Conservation (phyloP, 495 filamentous ascomycete genomes). For the Thozetella sp. region DNA sequence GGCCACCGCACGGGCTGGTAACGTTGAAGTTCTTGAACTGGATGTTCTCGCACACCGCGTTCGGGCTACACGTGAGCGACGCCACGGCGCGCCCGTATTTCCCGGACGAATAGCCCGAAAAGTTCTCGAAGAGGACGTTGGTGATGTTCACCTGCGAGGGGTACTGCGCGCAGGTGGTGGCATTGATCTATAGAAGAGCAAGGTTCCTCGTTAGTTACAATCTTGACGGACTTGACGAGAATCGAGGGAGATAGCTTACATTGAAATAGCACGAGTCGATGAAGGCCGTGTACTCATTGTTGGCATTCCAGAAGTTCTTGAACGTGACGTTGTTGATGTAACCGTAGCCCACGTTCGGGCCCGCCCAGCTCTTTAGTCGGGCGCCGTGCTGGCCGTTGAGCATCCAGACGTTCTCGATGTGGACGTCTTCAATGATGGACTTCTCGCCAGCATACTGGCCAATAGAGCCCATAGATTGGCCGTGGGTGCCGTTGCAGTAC, state of each 20-base stretch:
- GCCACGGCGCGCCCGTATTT: conserved; percentile 49
- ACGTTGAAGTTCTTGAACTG: conserved; percentile 51
- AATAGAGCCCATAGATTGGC: conserved; percentile 59
- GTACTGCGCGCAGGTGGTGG: conserved; percentile 45
- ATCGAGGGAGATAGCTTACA: conserved; percentile 30
- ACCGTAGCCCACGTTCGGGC: conserved; percentile 53
- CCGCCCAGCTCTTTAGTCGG: conserved; percentile 58
- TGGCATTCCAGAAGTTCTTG: conserved; percentile 55
- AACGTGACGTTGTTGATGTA: conserved; percentile 62
- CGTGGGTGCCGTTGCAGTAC: conserved; percentile 61
- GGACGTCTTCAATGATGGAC: conserved; percentile 54
- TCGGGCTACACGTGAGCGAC: conserved; percentile 49
- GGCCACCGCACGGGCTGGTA: conserved; percentile 44
- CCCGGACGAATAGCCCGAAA: conserved; percentile 54
- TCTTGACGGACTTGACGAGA: background rate
- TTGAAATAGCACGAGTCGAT: conserved; percentile 62
- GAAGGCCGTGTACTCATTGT: conserved; percentile 55
- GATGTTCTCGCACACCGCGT: conserved; percentile 55
- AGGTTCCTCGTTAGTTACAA: background rate
- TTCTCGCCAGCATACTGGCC: conserved; percentile 56
- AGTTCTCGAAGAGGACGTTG: conserved; percentile 55
- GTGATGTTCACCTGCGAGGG: conserved; percentile 58
- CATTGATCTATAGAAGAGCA: conserved; percentile 24
- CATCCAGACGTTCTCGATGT: conserved; percentile 57
- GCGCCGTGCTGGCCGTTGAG: conserved; percentile 59